Conservation (phyloP, 331 rosid genomes). For the Arachis monticola region DNA sequence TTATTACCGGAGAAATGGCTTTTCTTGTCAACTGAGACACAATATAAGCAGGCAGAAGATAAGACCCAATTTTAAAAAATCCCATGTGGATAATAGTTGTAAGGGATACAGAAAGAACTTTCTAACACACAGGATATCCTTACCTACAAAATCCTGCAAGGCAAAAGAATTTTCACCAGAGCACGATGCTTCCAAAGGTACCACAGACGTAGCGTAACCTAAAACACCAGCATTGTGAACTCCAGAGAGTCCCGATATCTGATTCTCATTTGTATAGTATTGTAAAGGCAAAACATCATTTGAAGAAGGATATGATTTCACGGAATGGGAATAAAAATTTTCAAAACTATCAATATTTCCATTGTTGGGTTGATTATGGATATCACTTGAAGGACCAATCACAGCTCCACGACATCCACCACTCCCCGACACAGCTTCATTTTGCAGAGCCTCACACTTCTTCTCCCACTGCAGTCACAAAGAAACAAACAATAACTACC, state of each 20-base stretch:
- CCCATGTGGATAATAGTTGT: constrained; percentile 12
- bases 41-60: constrained; percentile 39
- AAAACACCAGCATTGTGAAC: constrained; percentile 47
- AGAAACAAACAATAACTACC: constrained; percentile 15
- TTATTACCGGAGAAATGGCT: constrained; percentile 36
- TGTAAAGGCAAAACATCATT: constrained; percentile 93
- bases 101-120: constrained; percentile 22
- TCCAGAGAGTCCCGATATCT: constrained; percentile 66
- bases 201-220: constrained; percentile 38
- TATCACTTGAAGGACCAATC: constrained; percentile 73
- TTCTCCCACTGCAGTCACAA: constrained; percentile 81
- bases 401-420: constrained; percentile 44
- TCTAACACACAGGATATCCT: constrained; percentile 32
- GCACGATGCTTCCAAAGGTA: constrained; percentile 45
- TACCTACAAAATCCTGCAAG: constrained; percentile 56
- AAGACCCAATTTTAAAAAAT: constrained; percentile 29
- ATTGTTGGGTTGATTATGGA: constrained; percentile 74
- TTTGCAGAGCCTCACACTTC: constrained; percentile 53
- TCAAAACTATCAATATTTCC: constrained; percentile 75
- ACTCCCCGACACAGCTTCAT: constrained; percentile 45
- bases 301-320: constrained; percentile 66
- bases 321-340: constrained; percentile 59
- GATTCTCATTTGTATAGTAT: constrained; percentile 83
- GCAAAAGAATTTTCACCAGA: constrained; percentile 44
- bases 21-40: constrained; percentile 53